Percentiles rank a stretch among this genome's conserved stretches.
Evolutionary conservation across 441 rosid species (phyloP).

Genomic region (Metrosideros polymorpha): DNA sequence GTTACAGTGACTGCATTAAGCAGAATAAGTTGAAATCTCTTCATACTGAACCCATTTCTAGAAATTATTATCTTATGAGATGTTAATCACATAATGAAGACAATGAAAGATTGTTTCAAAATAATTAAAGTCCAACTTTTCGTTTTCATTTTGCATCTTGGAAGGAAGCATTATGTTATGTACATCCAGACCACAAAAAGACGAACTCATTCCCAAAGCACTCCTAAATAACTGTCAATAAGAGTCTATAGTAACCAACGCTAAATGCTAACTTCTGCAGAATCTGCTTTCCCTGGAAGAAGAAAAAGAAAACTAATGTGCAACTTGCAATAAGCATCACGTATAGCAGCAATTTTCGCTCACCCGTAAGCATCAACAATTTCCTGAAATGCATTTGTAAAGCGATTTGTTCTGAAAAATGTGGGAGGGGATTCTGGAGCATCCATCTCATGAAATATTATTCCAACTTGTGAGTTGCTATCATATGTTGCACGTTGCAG

Average conservation of each 20-base stretch:
- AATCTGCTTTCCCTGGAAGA: neutral
- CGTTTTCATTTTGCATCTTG: neutral
- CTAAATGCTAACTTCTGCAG: neutral
- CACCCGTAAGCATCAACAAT: constrained; percentile 98
- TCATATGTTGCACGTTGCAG: constrained; percentile 92
- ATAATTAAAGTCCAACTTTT: neutral
- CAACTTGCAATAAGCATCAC: neutral
- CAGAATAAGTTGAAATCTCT: neutral
- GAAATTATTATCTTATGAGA: neutral
- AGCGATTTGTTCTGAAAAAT: constrained; percentile 77
- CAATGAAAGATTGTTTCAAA: neutral
- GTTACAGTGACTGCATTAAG: neutral
- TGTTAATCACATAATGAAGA: neutral
- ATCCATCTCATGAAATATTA: constrained; percentile 91
- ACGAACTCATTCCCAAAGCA: neutral
- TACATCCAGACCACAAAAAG: neutral
- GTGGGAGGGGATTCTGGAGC: constrained; percentile 91
- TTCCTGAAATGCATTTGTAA: constrained; percentile 91
- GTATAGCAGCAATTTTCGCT: constrained; percentile 19
- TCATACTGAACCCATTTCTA: neutral
- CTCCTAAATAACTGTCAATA: neutral
- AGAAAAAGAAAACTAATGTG: neutral
- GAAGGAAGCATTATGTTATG: neutral
- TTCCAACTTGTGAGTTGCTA: constrained; percentile 88
- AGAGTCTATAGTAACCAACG: neutral